Evolutionary conservation across 164 flowering plant genomes (phyloP).

Genomic region (Sextonia rubra): DNA sequence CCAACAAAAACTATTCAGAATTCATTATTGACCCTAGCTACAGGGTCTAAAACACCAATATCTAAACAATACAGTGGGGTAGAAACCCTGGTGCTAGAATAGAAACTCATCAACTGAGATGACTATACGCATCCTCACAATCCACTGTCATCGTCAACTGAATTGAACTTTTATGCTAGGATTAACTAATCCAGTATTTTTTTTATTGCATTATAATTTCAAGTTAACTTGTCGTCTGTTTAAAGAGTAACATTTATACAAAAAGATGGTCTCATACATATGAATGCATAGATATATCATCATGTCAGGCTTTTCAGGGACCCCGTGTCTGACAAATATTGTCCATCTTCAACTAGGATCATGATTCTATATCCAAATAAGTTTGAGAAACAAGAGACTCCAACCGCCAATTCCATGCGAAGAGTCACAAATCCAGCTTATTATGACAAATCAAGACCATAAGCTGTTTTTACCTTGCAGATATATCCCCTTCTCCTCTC

Average conservation of each 20-base stretch:
- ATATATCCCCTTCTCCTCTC: slow-evolving; percentile 95
- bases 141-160: neutral
- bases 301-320: neutral
- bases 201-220: too few relatives aligned
- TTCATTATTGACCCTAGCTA: too few relatives aligned
- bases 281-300: neutral
- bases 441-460: neutral
- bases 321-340: neutral
- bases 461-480: slow-evolving; percentile 88
- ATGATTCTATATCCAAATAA: neutral
- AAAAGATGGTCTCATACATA: neutral
- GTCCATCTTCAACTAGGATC: neutral
- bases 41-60: neutral
- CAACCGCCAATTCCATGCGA: slow-evolving; percentile 23
- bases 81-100: neutral
- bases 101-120: neutral
- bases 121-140: neutral
- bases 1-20: too few relatives aligned
- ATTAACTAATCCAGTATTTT: neutral
- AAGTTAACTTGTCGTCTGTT: neutral
- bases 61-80: neutral
- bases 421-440: neutral
- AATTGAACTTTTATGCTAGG: neutral
- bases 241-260: neutral
- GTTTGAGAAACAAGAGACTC: neutral